Evolutionary conservation across 441 rosid species (phyloP).

Genomic region (Omphalea diandra): DNA sequence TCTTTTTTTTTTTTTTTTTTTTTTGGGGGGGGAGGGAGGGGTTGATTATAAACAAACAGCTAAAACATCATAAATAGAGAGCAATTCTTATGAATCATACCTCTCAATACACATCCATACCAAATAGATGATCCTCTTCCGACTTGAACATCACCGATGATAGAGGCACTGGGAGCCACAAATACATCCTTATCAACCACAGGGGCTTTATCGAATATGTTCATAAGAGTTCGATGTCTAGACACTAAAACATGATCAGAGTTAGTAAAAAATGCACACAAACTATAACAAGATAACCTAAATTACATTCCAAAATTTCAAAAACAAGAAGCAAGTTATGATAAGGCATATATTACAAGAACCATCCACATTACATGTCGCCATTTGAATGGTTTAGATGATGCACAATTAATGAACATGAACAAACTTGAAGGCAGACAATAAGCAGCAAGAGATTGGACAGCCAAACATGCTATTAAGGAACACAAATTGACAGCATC

Average conservation of each 20-base stretch:
- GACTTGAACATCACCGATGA: conserved; percentile 82
- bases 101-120: conserved; percentile 95
- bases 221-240: conserved; percentile 95
- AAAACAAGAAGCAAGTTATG: neutral
- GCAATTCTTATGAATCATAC: conserved; percentile 34
- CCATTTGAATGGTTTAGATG: neutral
- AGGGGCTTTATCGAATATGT: conserved; percentile 82
- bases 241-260: conserved; percentile 48
- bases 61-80: neutral
- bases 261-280: neutral
- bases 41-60: neutral
- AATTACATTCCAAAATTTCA: neutral
- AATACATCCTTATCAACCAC: conserved; percentile 73
- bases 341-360: neutral
- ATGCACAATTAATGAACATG: neutral
- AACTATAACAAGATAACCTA: neutral
- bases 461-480: neutral
- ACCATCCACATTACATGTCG: neutral
- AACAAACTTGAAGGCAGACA: neutral
- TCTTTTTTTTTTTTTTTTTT: neutral
- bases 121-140: conserved; percentile 85
- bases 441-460: neutral
- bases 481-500: neutral
- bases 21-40: too few species aligned
- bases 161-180: conserved; percentile 89